Conservation (phyloP, 495 filamentous ascomycete species). For the Geoglossum glabrum region DNA sequence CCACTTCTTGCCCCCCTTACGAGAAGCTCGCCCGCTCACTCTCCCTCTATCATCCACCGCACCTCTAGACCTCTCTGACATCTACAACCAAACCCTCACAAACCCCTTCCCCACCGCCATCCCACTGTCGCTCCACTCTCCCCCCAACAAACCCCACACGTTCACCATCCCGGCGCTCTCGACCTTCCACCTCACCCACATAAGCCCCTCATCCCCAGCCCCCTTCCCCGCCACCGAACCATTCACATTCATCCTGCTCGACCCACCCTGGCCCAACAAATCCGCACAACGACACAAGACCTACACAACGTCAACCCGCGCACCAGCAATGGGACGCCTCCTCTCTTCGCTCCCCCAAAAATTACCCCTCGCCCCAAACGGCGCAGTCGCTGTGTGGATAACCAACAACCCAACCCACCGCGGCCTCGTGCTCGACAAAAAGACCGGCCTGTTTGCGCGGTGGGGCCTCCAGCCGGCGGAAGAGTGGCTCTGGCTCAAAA, state of each 20-base stretch:
- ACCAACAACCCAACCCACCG: constrained; percentile 53
- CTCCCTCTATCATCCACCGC: background rate
- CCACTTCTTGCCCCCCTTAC: no score
- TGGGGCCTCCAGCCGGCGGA: constrained; percentile 48
- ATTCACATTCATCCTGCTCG: constrained; percentile 51
- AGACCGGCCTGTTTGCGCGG: constrained; percentile 31
- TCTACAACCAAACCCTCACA: background rate
- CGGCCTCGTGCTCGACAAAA: constrained; percentile 32
- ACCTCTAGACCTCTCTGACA: background rate
- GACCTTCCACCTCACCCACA: background rate
- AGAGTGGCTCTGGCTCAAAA: constrained; percentile 89
- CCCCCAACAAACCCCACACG: background rate
- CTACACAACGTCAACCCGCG: constrained; percentile 40
- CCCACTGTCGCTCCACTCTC: background rate
- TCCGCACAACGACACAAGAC: constrained; percentile 51
- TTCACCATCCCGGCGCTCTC: background rate
- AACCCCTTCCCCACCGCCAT: background rate
- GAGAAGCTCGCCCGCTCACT: no score
- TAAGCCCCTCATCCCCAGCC: constrained; percentile 9
- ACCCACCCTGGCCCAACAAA: constrained; percentile 90
- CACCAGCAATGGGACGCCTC: constrained; percentile 9
- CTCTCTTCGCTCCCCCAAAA: background rate
- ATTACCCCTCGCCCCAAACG: background rate
- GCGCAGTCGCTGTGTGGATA: constrained; percentile 53
- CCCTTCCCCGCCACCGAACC: constrained; percentile 5